Evolutionary conservation across 1,284 basidiomycete genomes (phyloP), one percentile per base, ranked within the genome.

Genomic region (Pyrrhoderma lamaoense): DNA sequence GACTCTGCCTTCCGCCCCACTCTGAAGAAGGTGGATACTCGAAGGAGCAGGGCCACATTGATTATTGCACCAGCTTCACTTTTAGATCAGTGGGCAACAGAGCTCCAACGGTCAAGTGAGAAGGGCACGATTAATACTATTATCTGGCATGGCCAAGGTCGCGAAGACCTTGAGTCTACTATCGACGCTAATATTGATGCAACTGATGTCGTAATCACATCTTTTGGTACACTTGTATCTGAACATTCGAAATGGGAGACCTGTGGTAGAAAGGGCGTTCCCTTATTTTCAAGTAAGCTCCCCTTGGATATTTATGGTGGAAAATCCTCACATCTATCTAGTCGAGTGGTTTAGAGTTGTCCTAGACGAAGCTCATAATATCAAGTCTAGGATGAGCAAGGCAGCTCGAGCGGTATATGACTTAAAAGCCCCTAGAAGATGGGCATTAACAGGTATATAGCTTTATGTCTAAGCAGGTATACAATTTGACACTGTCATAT

Each of bases 21-120:
- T 1, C 45, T 49, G 0, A 61, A 62, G 21, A 47, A 42, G 13
- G 42, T 37, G 36, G 49, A 14, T 18, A 59, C 61, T 25, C 61
- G 61, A 52, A 64, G 64, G 49, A 54, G 43, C 35, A 38, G 69
- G 3, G 89, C 90, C 0, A 98, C 94, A 1, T 71, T 99, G 0
- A 89, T 99, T 40, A 85, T 99, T 16, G 93, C 92, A 14, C 95
- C 95, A 0, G 92, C 96, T 18, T 93, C 91, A 11, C 71, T 99
- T 14, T 74, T 98, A 2, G 73, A 79, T 22, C 95, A 99, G 65
- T 99, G 95, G 95, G 75, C 80, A 9, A 83, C 89, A 39, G 95
- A 99, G 64, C 73, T 99, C 11, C 74, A 82, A 58, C 74, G 82
- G 18, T 86, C 80, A 5, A 84, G 86, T 55, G 77, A 79, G 57